These are phyloP conservation scores for Castanea mollissima DNA, from an alignment of 306 rosid species.

Conservation along the genomic window DNA sequence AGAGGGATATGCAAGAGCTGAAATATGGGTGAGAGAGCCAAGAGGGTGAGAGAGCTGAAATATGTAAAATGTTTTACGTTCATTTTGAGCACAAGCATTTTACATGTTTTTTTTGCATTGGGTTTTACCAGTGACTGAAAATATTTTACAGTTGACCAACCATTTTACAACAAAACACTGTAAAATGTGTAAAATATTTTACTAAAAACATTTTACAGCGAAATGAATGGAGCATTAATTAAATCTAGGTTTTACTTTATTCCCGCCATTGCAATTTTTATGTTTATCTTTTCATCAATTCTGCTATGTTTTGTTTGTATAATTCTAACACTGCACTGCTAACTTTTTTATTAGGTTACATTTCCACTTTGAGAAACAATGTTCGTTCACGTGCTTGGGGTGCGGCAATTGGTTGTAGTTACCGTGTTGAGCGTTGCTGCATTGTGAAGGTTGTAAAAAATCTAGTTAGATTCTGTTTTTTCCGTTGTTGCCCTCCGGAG, in stretches of 20 bases:
- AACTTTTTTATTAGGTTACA: constrained; percentile 58
- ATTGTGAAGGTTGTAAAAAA: constrained; percentile 71
- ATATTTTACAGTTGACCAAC: no score
- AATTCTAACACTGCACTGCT: constrained; percentile 10
- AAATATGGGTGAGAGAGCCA: no score
- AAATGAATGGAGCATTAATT: no score
- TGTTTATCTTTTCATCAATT: neutral
- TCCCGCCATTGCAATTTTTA: constrained; percentile 12
- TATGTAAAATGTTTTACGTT: no score
- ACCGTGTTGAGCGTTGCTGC: constrained; percentile 85
- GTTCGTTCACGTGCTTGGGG: constrained; percentile 99
- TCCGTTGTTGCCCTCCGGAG: neutral
- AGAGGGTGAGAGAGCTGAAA: no score
- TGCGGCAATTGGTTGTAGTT: constrained; percentile 97
- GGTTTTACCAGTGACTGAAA: no score
- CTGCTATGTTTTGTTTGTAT: constrained; percentile 16
- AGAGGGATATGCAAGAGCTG: no score
- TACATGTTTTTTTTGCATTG: no score
- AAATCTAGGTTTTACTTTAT: neutral
- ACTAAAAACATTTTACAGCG: no score
- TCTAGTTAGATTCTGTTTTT: constrained; percentile 11
- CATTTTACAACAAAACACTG: no score
- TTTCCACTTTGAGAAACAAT: constrained; percentile 86
- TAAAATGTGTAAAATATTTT: no score
- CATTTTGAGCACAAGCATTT: no score